Conservation (phyloP, 192 early-diverging fungal species). For the Coemansia sp. region DNA sequence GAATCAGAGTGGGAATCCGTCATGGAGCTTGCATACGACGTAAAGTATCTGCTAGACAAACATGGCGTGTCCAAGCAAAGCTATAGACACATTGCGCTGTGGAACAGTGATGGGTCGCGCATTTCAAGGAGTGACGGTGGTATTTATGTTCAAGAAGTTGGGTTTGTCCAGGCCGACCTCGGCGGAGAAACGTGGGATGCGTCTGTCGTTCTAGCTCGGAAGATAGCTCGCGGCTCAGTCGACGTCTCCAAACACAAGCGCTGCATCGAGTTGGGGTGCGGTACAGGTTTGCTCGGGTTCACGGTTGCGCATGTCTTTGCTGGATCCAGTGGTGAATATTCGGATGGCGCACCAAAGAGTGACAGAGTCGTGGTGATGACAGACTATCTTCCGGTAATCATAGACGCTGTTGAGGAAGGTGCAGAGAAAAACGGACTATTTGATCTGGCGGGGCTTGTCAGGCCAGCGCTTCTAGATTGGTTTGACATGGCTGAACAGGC, state of each 20-base stretch:
- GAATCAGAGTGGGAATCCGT: not conserved
- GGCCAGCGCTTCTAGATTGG: constrained; percentile 15
- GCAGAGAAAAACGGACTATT: constrained; percentile 13
- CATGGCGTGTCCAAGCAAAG: not conserved
- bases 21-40: constrained; percentile 5
- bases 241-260: not conserved
- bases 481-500: constrained; percentile 11
- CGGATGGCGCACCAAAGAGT: not conserved
- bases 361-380: constrained; percentile 17
- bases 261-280: constrained; percentile 22
- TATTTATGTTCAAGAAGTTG: constrained; percentile 15
- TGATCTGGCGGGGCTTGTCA: not conserved
- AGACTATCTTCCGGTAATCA: constrained; percentile 21
- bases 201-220: constrained; percentile 12
- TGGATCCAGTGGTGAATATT: not conserved
- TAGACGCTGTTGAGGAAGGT: constrained; percentile 9
- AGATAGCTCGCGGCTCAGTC: constrained; percentile 15
- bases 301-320: constrained; percentile 6
- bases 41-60: not conserved
- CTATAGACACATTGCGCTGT: not conserved
- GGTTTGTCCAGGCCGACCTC: constrained; percentile 24
- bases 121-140: not conserved
- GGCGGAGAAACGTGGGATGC: constrained; percentile 25
- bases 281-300: constrained; percentile 21
- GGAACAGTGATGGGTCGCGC: constrained; percentile 1